phyloP scores from a whole-genome alignment of 257 asterid species.

The Solanum sejunctum region DNA sequence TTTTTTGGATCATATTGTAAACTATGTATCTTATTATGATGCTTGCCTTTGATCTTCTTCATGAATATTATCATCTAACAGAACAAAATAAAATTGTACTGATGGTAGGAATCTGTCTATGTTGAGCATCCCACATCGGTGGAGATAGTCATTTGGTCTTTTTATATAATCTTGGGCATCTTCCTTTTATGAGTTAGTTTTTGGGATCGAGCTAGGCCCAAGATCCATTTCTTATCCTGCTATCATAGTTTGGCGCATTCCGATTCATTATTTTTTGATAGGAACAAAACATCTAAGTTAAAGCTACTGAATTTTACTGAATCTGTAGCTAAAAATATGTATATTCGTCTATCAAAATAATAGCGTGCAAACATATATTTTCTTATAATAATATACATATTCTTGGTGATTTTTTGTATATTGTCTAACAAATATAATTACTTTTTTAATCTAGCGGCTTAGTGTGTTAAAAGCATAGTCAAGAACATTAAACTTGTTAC shows the following conservation, averaged over 20 bases:
- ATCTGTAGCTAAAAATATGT: neutral
- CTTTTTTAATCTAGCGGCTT: neutral
- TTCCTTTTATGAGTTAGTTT: neutral
- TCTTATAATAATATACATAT: neutral
- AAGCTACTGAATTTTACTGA: no score
- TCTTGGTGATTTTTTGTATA: neutral
- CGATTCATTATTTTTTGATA: neutral
- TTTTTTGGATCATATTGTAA: neutral
- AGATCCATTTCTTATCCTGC: neutral
- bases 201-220: neutral
- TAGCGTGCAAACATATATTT: neutral
- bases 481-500: neutral
- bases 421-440: neutral
- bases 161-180: neutral
- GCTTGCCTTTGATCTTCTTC: neutral
- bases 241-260: neutral
- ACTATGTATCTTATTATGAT: neutral
- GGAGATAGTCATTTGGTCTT: neutral
- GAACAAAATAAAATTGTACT: neutral
- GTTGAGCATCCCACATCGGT: neutral
- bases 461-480: neutral
- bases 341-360: neutral
- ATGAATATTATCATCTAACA: neutral
- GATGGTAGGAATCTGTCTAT: neutral
- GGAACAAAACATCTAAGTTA: no score